Conservation (phyloP, 2,329 filamentous ascomycete genomes). For the Tothia fuscella region DNA sequence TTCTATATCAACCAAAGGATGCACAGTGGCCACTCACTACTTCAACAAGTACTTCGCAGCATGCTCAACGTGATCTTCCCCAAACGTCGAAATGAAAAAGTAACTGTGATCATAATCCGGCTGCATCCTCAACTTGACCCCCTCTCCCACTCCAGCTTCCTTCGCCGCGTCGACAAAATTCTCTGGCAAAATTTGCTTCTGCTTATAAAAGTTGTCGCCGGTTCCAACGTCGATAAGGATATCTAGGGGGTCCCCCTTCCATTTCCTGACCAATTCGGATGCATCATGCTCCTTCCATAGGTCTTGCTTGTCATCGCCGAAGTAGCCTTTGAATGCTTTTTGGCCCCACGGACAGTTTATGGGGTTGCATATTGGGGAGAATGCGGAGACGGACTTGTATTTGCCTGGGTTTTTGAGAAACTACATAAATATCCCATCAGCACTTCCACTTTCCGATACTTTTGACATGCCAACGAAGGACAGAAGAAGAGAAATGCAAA, state of each 20-base stretch:
- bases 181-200: slow-evolving; percentile 83
- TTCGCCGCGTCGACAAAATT: slow-evolving; percentile 75
- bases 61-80: slow-evolving; percentile 81
- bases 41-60: slow-evolving; percentile 65
- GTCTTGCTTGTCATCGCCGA: slow-evolving; percentile 59
- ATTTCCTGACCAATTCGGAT: slow-evolving; percentile 72
- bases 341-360: slow-evolving; percentile 80
- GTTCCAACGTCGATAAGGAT: slow-evolving; percentile 85
- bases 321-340: slow-evolving; percentile 88
- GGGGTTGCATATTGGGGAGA: slow-evolving; percentile 84
- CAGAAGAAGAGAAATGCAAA: too few species aligned
- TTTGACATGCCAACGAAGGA: background rate
- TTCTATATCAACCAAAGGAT: too few species aligned
- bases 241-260: slow-evolving; percentile 55
- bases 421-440: slow-evolving; percentile 20
- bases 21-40: slow-evolving; percentile 5
- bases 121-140: slow-evolving; percentile 72
- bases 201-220: slow-evolving; percentile 92
- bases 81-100: slow-evolving; percentile 87
- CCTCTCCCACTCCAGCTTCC: slow-evolving; percentile 52
- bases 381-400: slow-evolving; percentile 82
- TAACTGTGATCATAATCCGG: slow-evolving; percentile 94
- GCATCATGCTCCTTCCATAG: slow-evolving; percentile 87
- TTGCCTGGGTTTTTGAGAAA: slow-evolving; percentile 83
- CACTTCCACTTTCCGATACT: background rate